Percentiles rank a stretch among this genome's conserved stretches.
phyloP scores from a whole-genome alignment of 106 monocot genomes.

The Apostasia shenzhenica region DNA sequence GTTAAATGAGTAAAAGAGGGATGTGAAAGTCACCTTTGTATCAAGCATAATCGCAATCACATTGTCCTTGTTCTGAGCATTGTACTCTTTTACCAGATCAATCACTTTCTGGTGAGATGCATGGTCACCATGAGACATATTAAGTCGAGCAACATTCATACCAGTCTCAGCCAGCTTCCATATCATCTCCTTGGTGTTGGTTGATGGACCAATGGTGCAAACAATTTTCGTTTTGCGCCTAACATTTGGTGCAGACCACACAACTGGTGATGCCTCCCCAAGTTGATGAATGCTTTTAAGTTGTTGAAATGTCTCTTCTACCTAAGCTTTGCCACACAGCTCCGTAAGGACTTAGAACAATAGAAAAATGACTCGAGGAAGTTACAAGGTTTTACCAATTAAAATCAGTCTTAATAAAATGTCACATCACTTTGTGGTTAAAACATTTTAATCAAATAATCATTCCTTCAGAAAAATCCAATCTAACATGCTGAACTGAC shows the following conservation, averaged over 20 bases:
- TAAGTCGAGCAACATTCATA: constrained; percentile 96
- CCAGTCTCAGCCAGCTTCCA: constrained; percentile 98
- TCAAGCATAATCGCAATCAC: constrained; percentile 97
- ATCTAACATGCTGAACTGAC: too few relatives aligned
- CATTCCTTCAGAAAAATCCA: too few relatives aligned
- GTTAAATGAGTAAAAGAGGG: too few relatives aligned
- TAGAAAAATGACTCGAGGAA: neutral
- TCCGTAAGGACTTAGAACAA: neutral
- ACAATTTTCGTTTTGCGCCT: constrained; percentile 97
- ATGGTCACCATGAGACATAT: constrained; percentile 99
- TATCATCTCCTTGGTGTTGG: constrained; percentile 95
- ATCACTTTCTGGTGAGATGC: constrained; percentile 98
- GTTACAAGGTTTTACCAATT: too few relatives aligned
- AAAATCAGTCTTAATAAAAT: too few relatives aligned
- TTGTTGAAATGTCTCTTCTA: constrained; percentile 54
- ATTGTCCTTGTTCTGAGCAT: constrained; percentile 77
- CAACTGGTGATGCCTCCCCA: constrained; percentile 30
- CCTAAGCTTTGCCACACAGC: constrained; percentile 22
- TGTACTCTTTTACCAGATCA: constrained; percentile 95
- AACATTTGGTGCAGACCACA: constrained; percentile 72
- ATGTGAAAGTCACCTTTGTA: constrained; percentile 53
- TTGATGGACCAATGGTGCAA: constrained; percentile 95
- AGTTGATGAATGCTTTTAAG: constrained; percentile 60
- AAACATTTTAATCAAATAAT: too few relatives aligned
- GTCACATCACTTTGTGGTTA: too few relatives aligned